phyloP scores from a whole-genome alignment of 352 stramenopile species.

The Phytophthora megakarya region DNA sequence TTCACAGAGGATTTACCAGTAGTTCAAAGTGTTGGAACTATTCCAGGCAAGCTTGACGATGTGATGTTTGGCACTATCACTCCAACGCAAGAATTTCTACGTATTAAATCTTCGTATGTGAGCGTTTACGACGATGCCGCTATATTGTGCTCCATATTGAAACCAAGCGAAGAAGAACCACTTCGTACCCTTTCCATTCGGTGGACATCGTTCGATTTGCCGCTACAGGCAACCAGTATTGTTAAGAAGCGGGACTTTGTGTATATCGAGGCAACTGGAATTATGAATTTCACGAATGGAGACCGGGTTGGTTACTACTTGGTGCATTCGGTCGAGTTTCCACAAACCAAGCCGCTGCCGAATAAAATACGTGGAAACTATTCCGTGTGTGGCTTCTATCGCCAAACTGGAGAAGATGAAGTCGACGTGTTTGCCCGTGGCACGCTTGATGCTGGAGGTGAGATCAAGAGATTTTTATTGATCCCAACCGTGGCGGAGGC shows the following conservation, averaged over 20 bases:
- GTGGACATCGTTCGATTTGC: constrained; percentile 35
- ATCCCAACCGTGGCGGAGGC: constrained; percentile 21
- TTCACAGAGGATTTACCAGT: constrained; percentile 17
- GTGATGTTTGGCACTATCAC: constrained; percentile 40
- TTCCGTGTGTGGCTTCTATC: constrained; percentile 45
- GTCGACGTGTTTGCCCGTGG: constrained; percentile 43
- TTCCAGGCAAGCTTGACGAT: constrained; percentile 36
- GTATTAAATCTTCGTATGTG: constrained; percentile 6
- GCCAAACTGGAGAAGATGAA: constrained; percentile 34
- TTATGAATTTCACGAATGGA: constrained; percentile 19
- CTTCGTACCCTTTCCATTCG: constrained; percentile 36
- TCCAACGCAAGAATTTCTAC: constrained; percentile 23
- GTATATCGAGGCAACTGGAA: constrained; percentile 41
- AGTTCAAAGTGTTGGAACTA: constrained; percentile 25
- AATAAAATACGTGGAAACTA: constrained; percentile 39
- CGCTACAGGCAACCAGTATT: constrained; percentile 14
- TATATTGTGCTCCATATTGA: constrained; percentile 23
- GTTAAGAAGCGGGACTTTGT: constrained; percentile 40
- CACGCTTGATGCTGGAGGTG: constrained; percentile 29
- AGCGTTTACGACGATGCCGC: constrained; percentile 26
- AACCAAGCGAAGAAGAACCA: constrained; percentile 27
- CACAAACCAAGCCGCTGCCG: constrained; percentile 37
- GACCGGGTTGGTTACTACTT: constrained; percentile 41
- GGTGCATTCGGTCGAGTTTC: constrained; percentile 49
- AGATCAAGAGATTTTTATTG: constrained; percentile 33